These are phyloP conservation scores for Rhexocercosporidium sp. DNA, from an alignment of 2,329 filamentous ascomycete species.

Conservation along the genomic window DNA sequence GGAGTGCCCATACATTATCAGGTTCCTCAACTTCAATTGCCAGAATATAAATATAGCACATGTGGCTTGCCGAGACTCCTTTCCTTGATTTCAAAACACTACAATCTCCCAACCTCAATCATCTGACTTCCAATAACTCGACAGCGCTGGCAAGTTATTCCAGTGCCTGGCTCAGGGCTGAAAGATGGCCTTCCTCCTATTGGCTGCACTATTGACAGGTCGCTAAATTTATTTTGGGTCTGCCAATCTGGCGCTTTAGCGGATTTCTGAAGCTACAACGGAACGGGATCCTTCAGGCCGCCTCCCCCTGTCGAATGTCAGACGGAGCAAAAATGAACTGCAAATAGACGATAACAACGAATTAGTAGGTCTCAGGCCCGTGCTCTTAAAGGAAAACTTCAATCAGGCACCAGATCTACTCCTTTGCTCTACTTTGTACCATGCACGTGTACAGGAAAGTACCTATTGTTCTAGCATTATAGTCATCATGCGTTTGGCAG, in stretches of 20 bases:
- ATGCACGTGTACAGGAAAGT: no score
- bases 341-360: background rate
- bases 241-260: constrained; percentile 2
- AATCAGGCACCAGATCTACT: no score
- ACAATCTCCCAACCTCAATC: background rate
- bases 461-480: no score
- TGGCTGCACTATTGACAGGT: background rate
- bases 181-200: background rate
- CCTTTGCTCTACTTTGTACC: no score
- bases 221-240: constrained; percentile 10
- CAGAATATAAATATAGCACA: background rate
- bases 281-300: background rate
- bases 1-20: no score
- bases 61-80: constrained; percentile 7
- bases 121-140: background rate
- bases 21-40: no score
- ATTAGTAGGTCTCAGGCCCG: no score
- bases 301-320: background rate
- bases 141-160: background rate
- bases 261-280: background rate
- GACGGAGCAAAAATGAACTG: background rate
- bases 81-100: background rate
- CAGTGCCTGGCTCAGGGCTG: background rate
- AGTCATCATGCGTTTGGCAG: no score
- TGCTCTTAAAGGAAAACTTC: no score